Evolutionary conservation across 345 rosid species (phyloP), one percentile per base, ranked within the genome.

Genomic region (Eucalyptus erythrocorys): DNA sequence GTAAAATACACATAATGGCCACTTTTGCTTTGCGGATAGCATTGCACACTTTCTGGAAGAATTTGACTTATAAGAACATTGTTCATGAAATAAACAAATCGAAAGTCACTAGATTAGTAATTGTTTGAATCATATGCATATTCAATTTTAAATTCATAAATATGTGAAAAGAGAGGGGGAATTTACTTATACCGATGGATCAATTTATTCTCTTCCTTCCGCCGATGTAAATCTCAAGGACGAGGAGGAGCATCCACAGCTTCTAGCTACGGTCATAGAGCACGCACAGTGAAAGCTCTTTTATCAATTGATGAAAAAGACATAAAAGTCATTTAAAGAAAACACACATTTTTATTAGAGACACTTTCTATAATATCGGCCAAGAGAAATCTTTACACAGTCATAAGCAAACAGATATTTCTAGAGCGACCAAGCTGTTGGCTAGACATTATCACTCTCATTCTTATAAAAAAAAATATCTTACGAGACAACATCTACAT

Each of bases 201-300:
- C 24, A 22, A 50, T 55, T 57, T 85, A 79, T 37, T 88, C 88
- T 48, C n/a, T 81, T 88, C 88, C 76, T 79, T 13, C 88, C 89
- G 21, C 88, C 90, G 13, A 90, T 86, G n/a, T 51, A 5, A 14
- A 89, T 68, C 16, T 87, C 32, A 15, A 80, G 90, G 43, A 89
- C 5, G 48, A 88, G 93, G n/a, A 89, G 66, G 48, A 92, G 89
- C 85, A 92, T 22, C 87, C 92, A 26, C 0, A 16, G 8, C 22
- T 50, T 50, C 55, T 17, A 50, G 55, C 22, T 15, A 51, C 2
- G 1, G 57, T 19, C 1, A 6, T 51, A 51, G 24, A 51, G 24
- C 0, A 7, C 24, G 55, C 1, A 1, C 55, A 3, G 9, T 0
- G 24, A 51, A 51, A 51, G 0, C 34, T 27, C 68, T 61, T 3